Percentiles rank a stretch among this genome's conserved stretches.
Evolutionary conservation across 495 filamentous ascomycete genomes (phyloP).

Genomic region (Lasiosphaeria hispida): DNA sequence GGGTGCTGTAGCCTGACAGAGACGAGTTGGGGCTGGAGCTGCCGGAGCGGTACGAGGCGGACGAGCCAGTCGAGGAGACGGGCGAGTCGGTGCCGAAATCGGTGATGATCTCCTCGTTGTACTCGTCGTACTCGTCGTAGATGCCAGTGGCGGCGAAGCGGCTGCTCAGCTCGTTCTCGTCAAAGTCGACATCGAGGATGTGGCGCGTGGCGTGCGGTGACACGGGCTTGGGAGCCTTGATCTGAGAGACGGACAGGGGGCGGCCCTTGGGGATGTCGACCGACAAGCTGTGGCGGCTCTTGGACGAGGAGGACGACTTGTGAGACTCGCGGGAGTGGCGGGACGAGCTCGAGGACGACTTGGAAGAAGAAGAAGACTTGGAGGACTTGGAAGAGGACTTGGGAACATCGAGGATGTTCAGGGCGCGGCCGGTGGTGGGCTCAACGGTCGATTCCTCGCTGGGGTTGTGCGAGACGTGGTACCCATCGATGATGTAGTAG

Average conservation of each 20-base stretch:
- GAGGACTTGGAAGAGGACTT: conserved; percentile 41
- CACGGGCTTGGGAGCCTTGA: conserved; percentile 84
- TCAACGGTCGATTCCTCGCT: conserved; percentile 85
- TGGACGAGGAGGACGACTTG: conserved; percentile 31
- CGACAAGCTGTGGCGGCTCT: conserved; percentile 33
- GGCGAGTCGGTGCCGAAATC: conserved; percentile 49
- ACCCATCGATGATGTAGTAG: conserved; percentile 99
- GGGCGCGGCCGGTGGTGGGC: conserved; percentile 92
- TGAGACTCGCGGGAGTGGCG: conserved; percentile 29
- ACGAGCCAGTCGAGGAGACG: conserved; percentile 71
- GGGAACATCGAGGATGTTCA: conserved; percentile 70
- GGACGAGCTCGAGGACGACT: conserved; percentile 40
- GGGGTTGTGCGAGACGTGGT: conserved; percentile 97
- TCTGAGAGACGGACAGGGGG: conserved; percentile 81
- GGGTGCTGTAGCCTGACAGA: conserved; percentile 67
- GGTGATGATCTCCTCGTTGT: conserved; percentile 58
- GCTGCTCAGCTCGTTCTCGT: conserved; percentile 63
- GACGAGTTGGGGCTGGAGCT: conserved; percentile 68
- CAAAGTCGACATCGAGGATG: conserved; percentile 77
- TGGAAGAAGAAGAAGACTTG: conserved; percentile 50
- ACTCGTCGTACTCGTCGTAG: conserved; percentile 69
- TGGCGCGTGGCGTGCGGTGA: conserved; percentile 80
- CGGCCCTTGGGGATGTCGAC: conserved; percentile 79
- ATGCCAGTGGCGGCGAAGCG: conserved; percentile 71
- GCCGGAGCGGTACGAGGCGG: conserved; percentile 74